phyloP scores from a whole-genome alignment of 2,329 filamentous ascomycete species.

The Sarocladiaceae sp. region DNA sequence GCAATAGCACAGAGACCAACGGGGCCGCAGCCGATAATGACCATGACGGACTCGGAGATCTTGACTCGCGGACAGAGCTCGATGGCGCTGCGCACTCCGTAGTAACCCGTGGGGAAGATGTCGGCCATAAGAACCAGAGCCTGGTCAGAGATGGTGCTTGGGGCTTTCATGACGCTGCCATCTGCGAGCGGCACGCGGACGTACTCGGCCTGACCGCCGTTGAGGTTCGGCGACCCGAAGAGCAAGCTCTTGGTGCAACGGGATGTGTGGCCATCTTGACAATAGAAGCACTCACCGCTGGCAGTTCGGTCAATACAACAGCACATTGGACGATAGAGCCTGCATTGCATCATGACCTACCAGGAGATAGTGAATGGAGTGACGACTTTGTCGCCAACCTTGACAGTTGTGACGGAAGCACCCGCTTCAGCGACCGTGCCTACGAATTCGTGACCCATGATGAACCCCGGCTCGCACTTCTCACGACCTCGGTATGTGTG shows the following conservation, averaged over 20 bases:
- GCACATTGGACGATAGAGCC: not conserved
- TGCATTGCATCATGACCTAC: slow-evolving; percentile 10
- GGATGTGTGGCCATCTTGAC: slow-evolving; percentile 67
- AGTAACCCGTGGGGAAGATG: slow-evolving; percentile 13
- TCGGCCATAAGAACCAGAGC: slow-evolving; percentile 13
- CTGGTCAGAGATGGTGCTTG: slow-evolving; percentile 9
- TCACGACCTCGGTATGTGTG: slow-evolving; percentile 75
- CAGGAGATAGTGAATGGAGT: slow-evolving; percentile 11
- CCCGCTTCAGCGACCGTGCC: slow-evolving; percentile 63
- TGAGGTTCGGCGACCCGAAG: slow-evolving; percentile 63
- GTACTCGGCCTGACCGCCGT: slow-evolving; percentile 78
- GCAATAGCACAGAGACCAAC: slow-evolving; percentile 81
- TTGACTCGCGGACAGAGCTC: slow-evolving; percentile 35
- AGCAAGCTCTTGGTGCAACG: slow-evolving; percentile 65
- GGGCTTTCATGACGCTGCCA: slow-evolving; percentile 10
- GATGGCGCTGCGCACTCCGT: slow-evolving; percentile 10
- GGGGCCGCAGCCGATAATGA: slow-evolving; percentile 78
- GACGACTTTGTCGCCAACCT: slow-evolving; percentile 13
- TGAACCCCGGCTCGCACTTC: slow-evolving; percentile 50
- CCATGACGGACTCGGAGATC: slow-evolving; percentile 55
- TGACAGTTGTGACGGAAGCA: slow-evolving; percentile 48
- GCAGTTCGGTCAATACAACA: too few species aligned
- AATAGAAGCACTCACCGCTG: slow-evolving; percentile 72
- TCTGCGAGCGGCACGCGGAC: slow-evolving; percentile 73
- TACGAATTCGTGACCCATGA: slow-evolving; percentile 74